Conservation (phyloP, 1,139 yeast species). For the Suhomyces kunorum region DNA sequence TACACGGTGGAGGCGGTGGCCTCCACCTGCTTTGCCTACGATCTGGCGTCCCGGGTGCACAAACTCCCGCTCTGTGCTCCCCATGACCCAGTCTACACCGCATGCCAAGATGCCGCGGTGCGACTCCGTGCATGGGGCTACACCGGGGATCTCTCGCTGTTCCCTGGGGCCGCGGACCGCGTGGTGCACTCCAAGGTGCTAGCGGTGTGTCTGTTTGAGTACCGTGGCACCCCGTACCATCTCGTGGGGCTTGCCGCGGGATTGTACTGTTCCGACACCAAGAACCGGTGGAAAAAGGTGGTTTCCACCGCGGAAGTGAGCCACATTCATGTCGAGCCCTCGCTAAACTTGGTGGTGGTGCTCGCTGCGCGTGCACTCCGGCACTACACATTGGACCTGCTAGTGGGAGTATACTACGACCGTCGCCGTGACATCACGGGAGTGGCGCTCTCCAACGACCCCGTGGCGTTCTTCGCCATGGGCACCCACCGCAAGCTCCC, state of each 20-base stretch:
- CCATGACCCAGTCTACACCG: constrained; percentile 63
- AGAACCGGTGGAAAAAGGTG: constrained; percentile 62
- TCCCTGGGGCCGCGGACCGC: constrained; percentile 25
- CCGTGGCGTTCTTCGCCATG: constrained; percentile 53
- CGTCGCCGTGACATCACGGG: constrained; percentile 32
- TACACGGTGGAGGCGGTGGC: constrained; percentile 55
- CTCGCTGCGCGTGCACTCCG: constrained; percentile 62
- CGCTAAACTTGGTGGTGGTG: constrained; percentile 58
- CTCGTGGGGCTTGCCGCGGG: constrained; percentile 41
- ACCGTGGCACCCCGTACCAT: constrained; percentile 27
- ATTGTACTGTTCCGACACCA: constrained; percentile 50
- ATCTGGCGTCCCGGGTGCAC: constrained; percentile 50
- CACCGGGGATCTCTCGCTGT: constrained; percentile 31
- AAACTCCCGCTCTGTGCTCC: constrained; percentile 62
- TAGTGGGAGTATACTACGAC: constrained; percentile 42
- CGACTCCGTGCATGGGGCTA: constrained; percentile 27
- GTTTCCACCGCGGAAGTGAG: constrained; percentile 54
- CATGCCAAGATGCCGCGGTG: constrained; percentile 30
- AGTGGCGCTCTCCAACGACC: constrained; percentile 39
- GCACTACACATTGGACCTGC: constrained; percentile 57
- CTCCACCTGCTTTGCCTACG: constrained; percentile 67
- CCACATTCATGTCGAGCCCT: constrained; percentile 62
- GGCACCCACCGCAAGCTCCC: constrained; percentile 64
- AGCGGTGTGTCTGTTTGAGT: constrained; percentile 30
- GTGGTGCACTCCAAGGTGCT: constrained; percentile 30